phyloP scores from a whole-genome alignment of 345 rosid genomes.

The Hirschfeldia incana region DNA sequence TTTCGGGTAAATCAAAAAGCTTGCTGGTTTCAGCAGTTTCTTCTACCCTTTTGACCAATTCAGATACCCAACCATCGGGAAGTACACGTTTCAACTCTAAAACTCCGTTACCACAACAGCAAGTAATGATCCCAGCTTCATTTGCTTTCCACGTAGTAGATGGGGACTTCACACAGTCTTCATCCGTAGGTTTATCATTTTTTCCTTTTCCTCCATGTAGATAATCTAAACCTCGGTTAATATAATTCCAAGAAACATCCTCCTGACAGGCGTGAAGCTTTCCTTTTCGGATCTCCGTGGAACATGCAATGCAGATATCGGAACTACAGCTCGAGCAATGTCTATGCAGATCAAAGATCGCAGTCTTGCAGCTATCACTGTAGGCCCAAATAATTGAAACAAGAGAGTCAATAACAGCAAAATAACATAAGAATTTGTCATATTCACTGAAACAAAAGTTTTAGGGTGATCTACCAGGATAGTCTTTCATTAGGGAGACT shows the following conservation, averaged over 20 bases:
- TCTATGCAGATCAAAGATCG: conserved; percentile 58
- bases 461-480: conserved; percentile 49
- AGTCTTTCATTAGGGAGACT: conserved; percentile 42
- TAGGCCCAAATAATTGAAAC: conserved; percentile 5
- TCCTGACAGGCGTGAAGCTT: conserved; percentile 40
- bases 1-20: conserved; percentile 12
- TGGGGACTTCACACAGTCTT: conserved; percentile 34
- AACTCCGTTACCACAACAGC: conserved; percentile 51
- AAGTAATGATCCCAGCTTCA: conserved; percentile 53
- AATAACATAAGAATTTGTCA: background rate
- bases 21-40: conserved; percentile 21
- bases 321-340: conserved; percentile 51
- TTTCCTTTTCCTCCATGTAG: conserved; percentile 47
- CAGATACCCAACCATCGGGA: conserved; percentile 37
- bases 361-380: conserved; percentile 56
- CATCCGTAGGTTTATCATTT: background rate
- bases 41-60: conserved; percentile 49
- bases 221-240: conserved; percentile 32
- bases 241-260: conserved; percentile 35
- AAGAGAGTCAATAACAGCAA: background rate
- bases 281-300: conserved; percentile 58
- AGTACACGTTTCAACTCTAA: conserved; percentile 51
- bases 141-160: conserved; percentile 51
- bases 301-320: conserved; percentile 63
- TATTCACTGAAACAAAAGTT: background rate